A percentile compares a stretch with the other conserved stretches of the same genome.
phyloP scores from a whole-genome alignment of 2,329 filamentous ascomycete species.

The Fusarium pininemorale region DNA sequence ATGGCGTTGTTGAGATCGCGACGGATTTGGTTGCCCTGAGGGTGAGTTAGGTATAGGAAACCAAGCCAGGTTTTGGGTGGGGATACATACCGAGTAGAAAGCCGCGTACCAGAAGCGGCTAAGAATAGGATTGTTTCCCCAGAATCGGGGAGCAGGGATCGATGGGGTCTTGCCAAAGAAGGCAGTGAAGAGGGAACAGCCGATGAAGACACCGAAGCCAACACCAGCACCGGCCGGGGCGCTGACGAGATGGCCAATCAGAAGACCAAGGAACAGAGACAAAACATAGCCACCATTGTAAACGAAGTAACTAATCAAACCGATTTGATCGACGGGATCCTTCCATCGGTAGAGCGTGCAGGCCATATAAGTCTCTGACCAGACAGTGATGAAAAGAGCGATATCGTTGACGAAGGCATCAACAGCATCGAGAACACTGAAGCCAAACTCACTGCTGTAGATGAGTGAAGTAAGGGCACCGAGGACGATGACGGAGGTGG shows the following conservation, averaged over 20 bases:
- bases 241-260: constrained; percentile 55
- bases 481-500: constrained; percentile 55
- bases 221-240: constrained; percentile 55
- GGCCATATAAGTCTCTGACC: constrained; percentile 58
- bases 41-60: no score
- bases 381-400: constrained; percentile 60
- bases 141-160: constrained; percentile 53
- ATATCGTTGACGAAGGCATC: constrained; percentile 64
- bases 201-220: constrained; percentile 59
- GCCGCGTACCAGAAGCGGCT: constrained; percentile 59
- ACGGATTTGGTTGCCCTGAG: constrained; percentile 61
- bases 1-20: constrained; percentile 61
- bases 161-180: constrained; percentile 52
- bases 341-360: constrained; percentile 61
- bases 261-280: constrained; percentile 57
- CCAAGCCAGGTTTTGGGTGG: no score
- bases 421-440: constrained; percentile 60
- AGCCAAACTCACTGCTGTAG: constrained; percentile 65
- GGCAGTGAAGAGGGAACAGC: constrained; percentile 48
- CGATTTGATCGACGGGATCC: constrained; percentile 54
- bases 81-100: constrained; percentile 60
- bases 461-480: constrained; percentile 60
- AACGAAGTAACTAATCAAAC: constrained; percentile 50
- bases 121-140: constrained; percentile 49
- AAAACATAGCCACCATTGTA: constrained; percentile 60